These are phyloP conservation scores for Lasiodiplodia citricola DNA, from an alignment of 2,329 filamentous ascomycete species.

Conservation along the genomic window DNA sequence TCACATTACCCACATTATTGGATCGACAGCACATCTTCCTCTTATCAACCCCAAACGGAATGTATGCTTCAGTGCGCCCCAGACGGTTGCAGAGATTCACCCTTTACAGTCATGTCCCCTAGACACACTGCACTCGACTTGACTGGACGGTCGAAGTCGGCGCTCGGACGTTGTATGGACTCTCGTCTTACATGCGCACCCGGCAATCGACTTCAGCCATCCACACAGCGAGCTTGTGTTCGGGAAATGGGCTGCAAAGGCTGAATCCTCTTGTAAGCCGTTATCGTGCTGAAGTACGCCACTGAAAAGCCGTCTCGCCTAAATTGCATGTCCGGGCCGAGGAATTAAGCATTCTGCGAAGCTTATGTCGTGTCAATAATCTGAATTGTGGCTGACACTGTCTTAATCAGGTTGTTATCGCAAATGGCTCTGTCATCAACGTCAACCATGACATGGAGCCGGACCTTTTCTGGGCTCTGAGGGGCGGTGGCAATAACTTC, in stretches of 20 bases:
- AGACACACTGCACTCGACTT: no score
- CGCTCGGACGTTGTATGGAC: no score
- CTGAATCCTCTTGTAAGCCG: not conserved
- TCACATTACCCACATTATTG: not conserved
- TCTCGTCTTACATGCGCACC: no score
- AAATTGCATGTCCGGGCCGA: not conserved
- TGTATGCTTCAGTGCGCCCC: not conserved
- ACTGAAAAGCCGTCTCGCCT: not conserved
- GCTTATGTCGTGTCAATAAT: conserved; percentile 24
- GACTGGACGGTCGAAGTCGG: no score
- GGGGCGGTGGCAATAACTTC: conserved; percentile 43
- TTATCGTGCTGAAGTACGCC: not conserved
- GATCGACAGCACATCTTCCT: not conserved
- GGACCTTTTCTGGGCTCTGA: conserved; percentile 46
- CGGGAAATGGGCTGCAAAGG: not conserved
- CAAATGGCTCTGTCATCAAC: conserved; percentile 40
- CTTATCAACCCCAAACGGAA: not conserved
- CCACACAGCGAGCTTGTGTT: no score
- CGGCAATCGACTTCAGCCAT: no score
- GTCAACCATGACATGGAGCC: conserved; percentile 34
- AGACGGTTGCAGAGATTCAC: not conserved
- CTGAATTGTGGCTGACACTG: conserved; percentile 23
- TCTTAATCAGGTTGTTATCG: conserved; percentile 32
- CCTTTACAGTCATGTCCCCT: not conserved
- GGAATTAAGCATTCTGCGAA: conserved; percentile 7